Evolutionary conservation across 2,329 filamentous ascomycete species (phyloP), one percentile per base, ranked within the genome.

Genomic region (Fusarium sublunatum): DNA sequence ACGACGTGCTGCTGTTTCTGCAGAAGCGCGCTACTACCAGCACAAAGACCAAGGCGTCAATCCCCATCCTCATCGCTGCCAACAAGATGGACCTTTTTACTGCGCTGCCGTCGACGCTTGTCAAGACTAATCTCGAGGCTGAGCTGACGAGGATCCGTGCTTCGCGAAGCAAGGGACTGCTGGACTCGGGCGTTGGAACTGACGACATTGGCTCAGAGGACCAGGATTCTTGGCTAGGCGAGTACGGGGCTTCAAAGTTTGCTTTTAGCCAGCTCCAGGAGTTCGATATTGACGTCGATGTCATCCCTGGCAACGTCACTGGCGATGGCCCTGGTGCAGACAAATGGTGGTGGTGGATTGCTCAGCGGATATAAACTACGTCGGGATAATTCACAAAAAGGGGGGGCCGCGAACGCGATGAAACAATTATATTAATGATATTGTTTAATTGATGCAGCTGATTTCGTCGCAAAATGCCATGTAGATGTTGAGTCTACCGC

Each of bases 81-180:
- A 99, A 98, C 78, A 99, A 99, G 83, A 85, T 93, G 73, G 95
- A 99, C 75, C 83, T 99, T 1, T 99, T 99, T 75, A 97, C 95
- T 0, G 92, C 94, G 7, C 79, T 97, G 47, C 95, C 95, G 0
- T 86, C 91, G 0, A 83, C 85, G 6, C 81, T 96, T 29, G 91
- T 97, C 57, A 89, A 86, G 75, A 83, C 83, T 49, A 86, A 85
- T 64, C 81, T 99, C 12, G 93, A 98, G 78, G 81, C 83, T 11
- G 94, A 97, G 75, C 87, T 98, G 58, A 87, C 88, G 25, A 86
- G 90, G 45, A 90, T 98, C 48, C 86, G 94, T 43, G 82, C 83
- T 54, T 91, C 91, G 36, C 88, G 88, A 73, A 91, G 89, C 69
- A 94, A 91, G 78, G 93, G 92, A 1, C 76, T 99, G 56, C 76